These are phyloP conservation scores for Aspergillus sclerotioniger DNA, from an alignment of 495 filamentous ascomycete genomes.

Conservation along the genomic window DNA sequence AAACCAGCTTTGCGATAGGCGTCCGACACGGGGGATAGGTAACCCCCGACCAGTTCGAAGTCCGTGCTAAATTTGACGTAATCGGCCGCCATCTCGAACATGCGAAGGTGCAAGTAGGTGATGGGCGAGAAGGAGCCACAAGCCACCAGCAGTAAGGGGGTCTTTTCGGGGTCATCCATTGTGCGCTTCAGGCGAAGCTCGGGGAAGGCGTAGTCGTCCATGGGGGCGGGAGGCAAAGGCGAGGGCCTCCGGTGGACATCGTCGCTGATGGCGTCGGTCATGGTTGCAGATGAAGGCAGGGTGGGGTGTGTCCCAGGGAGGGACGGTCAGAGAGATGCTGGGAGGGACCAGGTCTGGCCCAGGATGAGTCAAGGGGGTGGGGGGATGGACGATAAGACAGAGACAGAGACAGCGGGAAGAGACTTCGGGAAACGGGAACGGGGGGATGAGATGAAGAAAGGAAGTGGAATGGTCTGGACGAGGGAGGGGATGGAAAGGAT, in stretches of 20 bases:
- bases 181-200: slow-evolving; percentile 62
- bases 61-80: slow-evolving; percentile 77
- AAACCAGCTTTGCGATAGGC: slow-evolving; percentile 90
- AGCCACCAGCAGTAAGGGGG: slow-evolving; percentile 77
- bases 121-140: slow-evolving; percentile 86
- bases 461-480: slow-evolving; percentile 12
- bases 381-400: background rate
- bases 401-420: background rate
- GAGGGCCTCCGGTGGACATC: slow-evolving; percentile 28
- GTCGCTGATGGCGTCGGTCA: slow-evolving; percentile 31
- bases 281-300: slow-evolving; percentile 12
- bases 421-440: no score
- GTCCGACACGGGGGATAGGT: slow-evolving; percentile 76
- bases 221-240: slow-evolving; percentile 26
- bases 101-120: slow-evolving; percentile 84
- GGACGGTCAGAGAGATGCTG: background rate
- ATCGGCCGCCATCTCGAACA: slow-evolving; percentile 91
- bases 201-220: slow-evolving; percentile 71
- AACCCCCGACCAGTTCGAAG: slow-evolving; percentile 83
- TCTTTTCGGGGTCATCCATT: slow-evolving; percentile 68
- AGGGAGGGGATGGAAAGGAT: slow-evolving; percentile 11
- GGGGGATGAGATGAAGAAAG: slow-evolving; percentile 8
- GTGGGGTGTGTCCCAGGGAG: background rate
- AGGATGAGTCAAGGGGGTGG: background rate
- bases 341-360: background rate